phyloP scores from a whole-genome alignment of 2,329 filamentous ascomycete genomes.

The Graphilbum ipis-grandicollis region DNA sequence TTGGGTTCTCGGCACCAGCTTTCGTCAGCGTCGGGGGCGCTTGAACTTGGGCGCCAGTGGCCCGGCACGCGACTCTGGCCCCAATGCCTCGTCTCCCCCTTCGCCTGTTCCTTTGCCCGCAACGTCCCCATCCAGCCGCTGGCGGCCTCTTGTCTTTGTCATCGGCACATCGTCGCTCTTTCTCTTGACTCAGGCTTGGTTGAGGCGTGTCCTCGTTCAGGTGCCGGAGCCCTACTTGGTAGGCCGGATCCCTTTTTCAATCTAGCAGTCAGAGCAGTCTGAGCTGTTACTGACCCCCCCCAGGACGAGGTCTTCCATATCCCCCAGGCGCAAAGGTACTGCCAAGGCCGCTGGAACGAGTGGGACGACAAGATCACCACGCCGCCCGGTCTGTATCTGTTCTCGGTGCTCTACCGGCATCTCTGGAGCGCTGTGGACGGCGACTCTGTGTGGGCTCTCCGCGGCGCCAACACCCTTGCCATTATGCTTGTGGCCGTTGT shows the following conservation, averaged over 20 bases:
- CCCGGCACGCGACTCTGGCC: no score
- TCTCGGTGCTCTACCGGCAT: constrained; percentile 5
- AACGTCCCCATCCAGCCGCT: background rate
- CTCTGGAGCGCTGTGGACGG: constrained; percentile 6
- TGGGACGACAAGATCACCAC: constrained; percentile 99
- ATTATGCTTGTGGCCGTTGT: constrained; percentile 24
- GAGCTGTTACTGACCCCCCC: background rate
- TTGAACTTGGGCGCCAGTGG: no score
- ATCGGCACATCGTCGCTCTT: constrained; percentile 10
- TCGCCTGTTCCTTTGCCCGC: no score
- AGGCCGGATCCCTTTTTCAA: constrained; percentile 5
- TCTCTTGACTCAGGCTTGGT: constrained; percentile 19
- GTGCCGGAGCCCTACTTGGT: constrained; percentile 40
- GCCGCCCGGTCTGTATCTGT: constrained; percentile 57
- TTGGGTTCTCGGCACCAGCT: constrained; percentile 7
- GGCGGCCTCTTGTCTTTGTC: constrained; percentile 6
- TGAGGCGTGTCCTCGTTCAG: constrained; percentile 17
- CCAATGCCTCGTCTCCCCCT: background rate
- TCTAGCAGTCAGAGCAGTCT: no score
- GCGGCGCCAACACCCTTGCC: constrained; percentile 30
- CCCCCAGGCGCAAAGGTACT: constrained; percentile 80
- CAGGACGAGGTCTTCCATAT: constrained; percentile 83
- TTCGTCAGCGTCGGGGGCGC: constrained; percentile 7
- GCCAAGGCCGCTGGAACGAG: constrained; percentile 49
- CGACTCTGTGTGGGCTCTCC: constrained; percentile 20